Conservation (phyloP, 2,329 filamentous ascomycete species). For the Fusarium cicatricum region DNA sequence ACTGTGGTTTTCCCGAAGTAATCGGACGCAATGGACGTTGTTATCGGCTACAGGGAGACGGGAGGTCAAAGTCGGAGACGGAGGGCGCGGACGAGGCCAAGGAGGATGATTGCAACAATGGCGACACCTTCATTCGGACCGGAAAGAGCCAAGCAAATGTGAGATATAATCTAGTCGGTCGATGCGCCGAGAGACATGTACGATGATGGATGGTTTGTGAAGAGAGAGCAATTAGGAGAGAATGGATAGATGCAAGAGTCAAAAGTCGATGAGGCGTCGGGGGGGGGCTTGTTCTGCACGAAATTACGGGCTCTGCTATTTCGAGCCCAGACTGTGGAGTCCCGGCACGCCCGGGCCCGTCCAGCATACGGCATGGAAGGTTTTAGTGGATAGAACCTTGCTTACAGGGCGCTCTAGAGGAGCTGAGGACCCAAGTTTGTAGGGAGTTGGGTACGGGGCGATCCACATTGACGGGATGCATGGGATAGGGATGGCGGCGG, state of each 20-base stretch:
- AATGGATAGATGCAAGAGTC: slow-evolving; percentile 18
- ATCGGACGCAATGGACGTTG: background rate
- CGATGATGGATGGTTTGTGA: background rate
- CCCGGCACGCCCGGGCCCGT: background rate
- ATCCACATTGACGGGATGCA: background rate
- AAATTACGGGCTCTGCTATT: background rate
- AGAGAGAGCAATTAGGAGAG: background rate
- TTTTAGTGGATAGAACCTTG: slow-evolving; percentile 25
- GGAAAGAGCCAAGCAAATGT: background rate
- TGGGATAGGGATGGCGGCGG: too few species aligned
- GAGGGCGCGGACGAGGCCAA: slow-evolving; percentile 2
- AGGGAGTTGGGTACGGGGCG: background rate
- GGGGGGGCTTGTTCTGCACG: slow-evolving; percentile 28
- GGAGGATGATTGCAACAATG: slow-evolving; percentile 2
- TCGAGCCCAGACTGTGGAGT: background rate
- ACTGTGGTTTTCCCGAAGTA: slow-evolving; percentile 3
- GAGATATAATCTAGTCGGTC: background rate
- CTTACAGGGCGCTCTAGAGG: background rate
- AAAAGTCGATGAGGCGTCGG: slow-evolving; percentile 19
- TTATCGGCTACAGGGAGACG: background rate
- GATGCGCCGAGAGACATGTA: background rate
- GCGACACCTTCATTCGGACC: slow-evolving; percentile 15
- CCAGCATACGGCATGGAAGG: background rate
- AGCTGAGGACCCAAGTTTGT: too few species aligned
- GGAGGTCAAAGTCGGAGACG: background rate